phyloP scores from a whole-genome alignment of 2,329 filamentous ascomycete genomes.

The Xylaria multiplex region DNA sequence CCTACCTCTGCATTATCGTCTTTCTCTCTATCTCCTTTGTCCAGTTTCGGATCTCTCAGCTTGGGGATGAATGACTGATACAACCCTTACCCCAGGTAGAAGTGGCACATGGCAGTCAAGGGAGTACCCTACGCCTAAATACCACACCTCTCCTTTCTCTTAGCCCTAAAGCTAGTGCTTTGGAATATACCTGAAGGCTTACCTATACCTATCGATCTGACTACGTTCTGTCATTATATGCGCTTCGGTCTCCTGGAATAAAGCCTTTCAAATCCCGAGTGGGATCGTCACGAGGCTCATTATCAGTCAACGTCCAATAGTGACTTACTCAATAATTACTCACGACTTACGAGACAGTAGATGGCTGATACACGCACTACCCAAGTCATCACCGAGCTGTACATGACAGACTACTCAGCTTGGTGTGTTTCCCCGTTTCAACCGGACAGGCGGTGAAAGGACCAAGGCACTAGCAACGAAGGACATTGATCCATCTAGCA shows the following conservation, averaged over 20 bases:
- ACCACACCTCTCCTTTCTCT: neutral
- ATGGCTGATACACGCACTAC: conserved; percentile 4
- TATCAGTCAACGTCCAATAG: neutral
- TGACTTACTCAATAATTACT: neutral
- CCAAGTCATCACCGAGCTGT: neutral
- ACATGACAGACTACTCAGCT: conserved; percentile 1
- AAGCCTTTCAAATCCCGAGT: conserved; percentile 21
- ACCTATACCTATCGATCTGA: neutral
- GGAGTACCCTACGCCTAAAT: neutral
- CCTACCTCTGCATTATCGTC: neutral
- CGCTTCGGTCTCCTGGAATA: neutral
- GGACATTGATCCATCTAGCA: neutral
- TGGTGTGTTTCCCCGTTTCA: conserved; percentile 13
- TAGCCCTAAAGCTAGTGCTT: conserved; percentile 22
- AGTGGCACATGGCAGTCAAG: neutral
- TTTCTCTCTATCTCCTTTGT: neutral
- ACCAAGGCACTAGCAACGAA: conserved; percentile 10
- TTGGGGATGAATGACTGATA: neutral
- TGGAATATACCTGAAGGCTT: neutral
- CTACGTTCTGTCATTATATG: conserved; percentile 11
- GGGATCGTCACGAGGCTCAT: conserved; percentile 23
- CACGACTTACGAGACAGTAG: conserved; percentile 1
- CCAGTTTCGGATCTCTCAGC: neutral
- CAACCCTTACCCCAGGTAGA: neutral
- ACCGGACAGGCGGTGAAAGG: conserved; percentile 17